A percentile compares a stretch with the other conserved stretches of the same genome.
Evolutionary conservation across 192 early-diverging fungal species (phyloP).

Genomic region (Gigaspora rosea): DNA sequence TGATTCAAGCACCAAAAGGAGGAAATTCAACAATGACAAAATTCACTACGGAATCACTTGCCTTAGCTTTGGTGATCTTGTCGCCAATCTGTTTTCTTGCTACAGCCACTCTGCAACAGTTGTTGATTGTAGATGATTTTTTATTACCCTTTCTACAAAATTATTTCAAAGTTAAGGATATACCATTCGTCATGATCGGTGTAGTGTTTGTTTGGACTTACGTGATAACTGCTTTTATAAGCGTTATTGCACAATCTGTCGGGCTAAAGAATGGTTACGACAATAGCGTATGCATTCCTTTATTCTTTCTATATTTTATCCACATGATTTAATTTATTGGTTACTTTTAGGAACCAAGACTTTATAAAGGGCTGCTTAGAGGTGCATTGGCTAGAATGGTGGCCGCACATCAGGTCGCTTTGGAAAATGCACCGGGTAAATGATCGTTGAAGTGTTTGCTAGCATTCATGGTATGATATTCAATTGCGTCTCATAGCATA

Average conservation of each 20-base stretch:
- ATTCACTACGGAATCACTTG: neutral
- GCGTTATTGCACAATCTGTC: constrained; percentile 24
- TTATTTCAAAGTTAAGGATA: constrained; percentile 18
- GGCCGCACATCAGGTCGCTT: constrained; percentile 23
- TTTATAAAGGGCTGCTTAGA: neutral
- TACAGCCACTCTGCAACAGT: constrained; percentile 22
- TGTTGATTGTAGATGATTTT: constrained; percentile 5
- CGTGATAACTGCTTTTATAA: constrained; percentile 20
- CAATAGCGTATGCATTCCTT: constrained; percentile 17
- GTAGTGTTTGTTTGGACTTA: constrained; percentile 23
- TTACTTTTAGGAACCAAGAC: constrained; percentile 20
- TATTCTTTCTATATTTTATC: neutral
- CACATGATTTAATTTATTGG: neutral
- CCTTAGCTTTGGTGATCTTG: neutral
- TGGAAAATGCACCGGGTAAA: constrained; percentile 29
- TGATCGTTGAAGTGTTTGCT: neutral
- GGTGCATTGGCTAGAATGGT: constrained; percentile 24
- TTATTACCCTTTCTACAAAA: constrained; percentile 9
- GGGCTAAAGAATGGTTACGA: constrained; percentile 19
- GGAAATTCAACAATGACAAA: neutral
- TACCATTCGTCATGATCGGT: constrained; percentile 25
- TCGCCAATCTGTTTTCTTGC: constrained; percentile 17
- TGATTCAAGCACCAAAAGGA: neutral
- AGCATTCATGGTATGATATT: neutral
- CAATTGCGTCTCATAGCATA: neutral